phyloP scores from a whole-genome alignment of 106 monocot species.

The Dendrobium catenatum region DNA sequence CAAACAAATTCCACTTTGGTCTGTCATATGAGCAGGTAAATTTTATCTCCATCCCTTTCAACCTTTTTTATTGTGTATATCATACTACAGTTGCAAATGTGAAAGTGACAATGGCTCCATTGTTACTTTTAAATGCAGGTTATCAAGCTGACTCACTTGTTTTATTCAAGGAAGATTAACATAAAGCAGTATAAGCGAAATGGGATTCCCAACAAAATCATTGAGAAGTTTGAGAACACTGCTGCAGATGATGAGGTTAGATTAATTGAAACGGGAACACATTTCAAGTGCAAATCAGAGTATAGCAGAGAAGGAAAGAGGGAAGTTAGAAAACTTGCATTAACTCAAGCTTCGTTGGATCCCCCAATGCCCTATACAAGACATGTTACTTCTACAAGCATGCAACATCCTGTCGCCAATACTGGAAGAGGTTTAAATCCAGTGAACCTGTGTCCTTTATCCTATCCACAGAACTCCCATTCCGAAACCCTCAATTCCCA shows the following conservation, averaged over 20 bases:
- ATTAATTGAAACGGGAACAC: background rate
- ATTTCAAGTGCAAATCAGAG: background rate
- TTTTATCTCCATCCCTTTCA: background rate
- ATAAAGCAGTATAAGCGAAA: background rate
- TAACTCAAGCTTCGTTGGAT: background rate
- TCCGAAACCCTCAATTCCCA: background rate
- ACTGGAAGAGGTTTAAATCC: slow-evolving; percentile 3
- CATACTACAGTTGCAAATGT: background rate
- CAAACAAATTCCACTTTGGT: slow-evolving; percentile 18
- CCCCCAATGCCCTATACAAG: background rate
- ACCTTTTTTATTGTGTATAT: background rate
- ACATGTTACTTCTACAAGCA: no score
- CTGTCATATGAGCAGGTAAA: slow-evolving; percentile 30
- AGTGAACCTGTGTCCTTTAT: background rate
- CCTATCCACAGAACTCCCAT: background rate
- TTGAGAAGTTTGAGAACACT: background rate
- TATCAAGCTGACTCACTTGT: slow-evolving; percentile 3
- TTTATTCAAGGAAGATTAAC: background rate
- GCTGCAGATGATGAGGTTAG: background rate
- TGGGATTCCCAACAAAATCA: background rate
- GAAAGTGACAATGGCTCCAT: background rate
- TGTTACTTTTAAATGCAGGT: background rate
- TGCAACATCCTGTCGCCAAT: background rate
- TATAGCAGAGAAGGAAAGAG: background rate
- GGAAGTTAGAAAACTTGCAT: background rate